Base-by-base conservation (phyloP, 139 green algal genomes). In the Klebsormidium nitens region DNA sequence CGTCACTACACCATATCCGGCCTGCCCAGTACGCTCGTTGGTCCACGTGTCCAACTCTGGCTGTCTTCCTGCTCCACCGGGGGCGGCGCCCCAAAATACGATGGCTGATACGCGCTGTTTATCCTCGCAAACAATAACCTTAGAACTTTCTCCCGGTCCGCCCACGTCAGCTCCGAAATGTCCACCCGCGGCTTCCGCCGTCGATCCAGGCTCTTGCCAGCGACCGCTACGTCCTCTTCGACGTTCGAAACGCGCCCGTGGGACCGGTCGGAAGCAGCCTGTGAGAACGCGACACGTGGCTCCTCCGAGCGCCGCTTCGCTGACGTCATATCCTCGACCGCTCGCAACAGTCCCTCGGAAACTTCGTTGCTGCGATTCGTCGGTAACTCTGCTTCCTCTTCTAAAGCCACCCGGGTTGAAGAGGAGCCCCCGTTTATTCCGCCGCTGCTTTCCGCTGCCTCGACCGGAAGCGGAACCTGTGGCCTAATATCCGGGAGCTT, bases 51-150 rank as follows among this genome's bases (percentile, higher is more conserved):
- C n/a, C n/a, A n/a, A n/a, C n/a, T n/a, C n/a, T n/a, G n/a, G n/a
- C n/a, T n/a, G n/a, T n/a, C n/a, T n/a, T n/a, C n/a, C n/a, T n/a
- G n/a, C n/a, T 55, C 46, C 46, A 31, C 46, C 46, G 23, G 46
- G 23, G 46, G 23, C 23, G 46, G 46, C 23, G 46, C 23, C 23
- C 23, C 23, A 23, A 55, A 55, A 23, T 55, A 55, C 23, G 46
- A 55, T 31, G 46, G 46, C 46, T 55, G 46, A 55, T 55, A 38
- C 32, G 11, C 55, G 55, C 14, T 48, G 80, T 91, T 93, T 48
- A 95, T 87, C 64, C 89, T 90, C 11, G 86, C 65, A 69, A 96
- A 93, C 40, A 96, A 78, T 29, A 95, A 72, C 47, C 87, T 70
- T 60, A 96, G 72, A 3, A 96, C 82, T 2, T 82, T 78, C 65